phyloP scores from a whole-genome alignment of 768 basidiomycete genomes.

The Auriscalpium microsporum region DNA sequence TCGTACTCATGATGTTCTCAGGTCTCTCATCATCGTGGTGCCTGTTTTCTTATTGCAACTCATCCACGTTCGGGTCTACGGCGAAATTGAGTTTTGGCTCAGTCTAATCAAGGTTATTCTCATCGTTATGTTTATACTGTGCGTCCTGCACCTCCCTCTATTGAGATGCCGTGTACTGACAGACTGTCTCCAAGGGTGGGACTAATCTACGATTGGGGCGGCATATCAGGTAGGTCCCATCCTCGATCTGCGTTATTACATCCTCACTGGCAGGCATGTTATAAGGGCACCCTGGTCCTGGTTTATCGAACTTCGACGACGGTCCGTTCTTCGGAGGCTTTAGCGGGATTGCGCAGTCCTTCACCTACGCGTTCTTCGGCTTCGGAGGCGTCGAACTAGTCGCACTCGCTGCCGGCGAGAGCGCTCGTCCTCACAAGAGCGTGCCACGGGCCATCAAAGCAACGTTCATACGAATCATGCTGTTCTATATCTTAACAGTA shows the following conservation, averaged over 20 bases:
- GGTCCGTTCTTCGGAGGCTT: constrained; percentile 41
- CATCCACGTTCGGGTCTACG: constrained; percentile 50
- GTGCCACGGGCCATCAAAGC: constrained; percentile 60
- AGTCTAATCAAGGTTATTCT: no score
- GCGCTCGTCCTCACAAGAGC: constrained; percentile 50
- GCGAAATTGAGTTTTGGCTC: constrained; percentile 22
- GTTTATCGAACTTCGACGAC: no score
- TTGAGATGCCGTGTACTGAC: no score
- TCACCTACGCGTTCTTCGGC: constrained; percentile 65
- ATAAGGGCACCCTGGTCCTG: no score
- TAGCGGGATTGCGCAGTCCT: constrained; percentile 43
- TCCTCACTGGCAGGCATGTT: no score
- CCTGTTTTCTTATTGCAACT: constrained; percentile 46
- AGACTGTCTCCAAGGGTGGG: no score
- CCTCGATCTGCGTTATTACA: no score
- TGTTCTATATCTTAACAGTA: constrained; percentile 33
- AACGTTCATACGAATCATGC: constrained; percentile 55
- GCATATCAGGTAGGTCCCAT: no score
- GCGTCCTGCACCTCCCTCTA: no score
- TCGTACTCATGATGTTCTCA: no score
- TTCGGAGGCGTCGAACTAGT: constrained; percentile 65
- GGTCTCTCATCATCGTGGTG: constrained; percentile 39
- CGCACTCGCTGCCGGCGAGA: constrained; percentile 66
- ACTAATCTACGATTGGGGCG: no score
- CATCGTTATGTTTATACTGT: no score